phyloP scores from a whole-genome alignment of 306 rosid genomes.

The Vachellia pachyceras region DNA sequence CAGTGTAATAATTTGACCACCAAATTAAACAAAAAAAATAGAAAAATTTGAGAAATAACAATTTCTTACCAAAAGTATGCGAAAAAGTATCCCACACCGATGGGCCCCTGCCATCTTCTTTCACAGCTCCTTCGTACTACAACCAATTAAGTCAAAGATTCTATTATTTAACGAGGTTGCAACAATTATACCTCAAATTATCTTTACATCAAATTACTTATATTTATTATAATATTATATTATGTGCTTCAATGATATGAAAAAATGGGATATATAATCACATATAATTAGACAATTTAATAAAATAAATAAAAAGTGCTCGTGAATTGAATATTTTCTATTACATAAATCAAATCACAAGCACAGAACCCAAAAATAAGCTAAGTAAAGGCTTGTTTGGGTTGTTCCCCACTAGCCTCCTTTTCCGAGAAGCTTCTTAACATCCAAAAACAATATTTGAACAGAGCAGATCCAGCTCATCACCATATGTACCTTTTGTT shows the following conservation, averaged over 20 bases:
- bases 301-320: too few species aligned
- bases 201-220: too few species aligned
- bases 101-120: slow-evolving; percentile 80
- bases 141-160: slow-evolving; percentile 22
- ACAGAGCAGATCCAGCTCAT: background rate
- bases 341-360: background rate
- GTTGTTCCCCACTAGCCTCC: background rate
- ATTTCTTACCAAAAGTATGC: slow-evolving; percentile 59
- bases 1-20: background rate
- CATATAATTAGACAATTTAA: too few species aligned
- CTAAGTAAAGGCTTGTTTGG: background rate
- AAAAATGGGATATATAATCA: background rate
- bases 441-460: background rate
- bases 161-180: too few species aligned
- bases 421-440: background rate
- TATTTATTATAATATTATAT: too few species aligned
- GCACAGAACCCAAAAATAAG: background rate
- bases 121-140: slow-evolving; percentile 92
- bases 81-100: slow-evolving; percentile 88
- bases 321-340: background rate
- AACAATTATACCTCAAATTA: too few species aligned
- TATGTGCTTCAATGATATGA: background rate
- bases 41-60: background rate
- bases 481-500: background rate
- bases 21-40: background rate